Evolutionary conservation across 768 basidiomycete genomes (phyloP).

Genomic region (Candolleomyces efflorescens): DNA sequence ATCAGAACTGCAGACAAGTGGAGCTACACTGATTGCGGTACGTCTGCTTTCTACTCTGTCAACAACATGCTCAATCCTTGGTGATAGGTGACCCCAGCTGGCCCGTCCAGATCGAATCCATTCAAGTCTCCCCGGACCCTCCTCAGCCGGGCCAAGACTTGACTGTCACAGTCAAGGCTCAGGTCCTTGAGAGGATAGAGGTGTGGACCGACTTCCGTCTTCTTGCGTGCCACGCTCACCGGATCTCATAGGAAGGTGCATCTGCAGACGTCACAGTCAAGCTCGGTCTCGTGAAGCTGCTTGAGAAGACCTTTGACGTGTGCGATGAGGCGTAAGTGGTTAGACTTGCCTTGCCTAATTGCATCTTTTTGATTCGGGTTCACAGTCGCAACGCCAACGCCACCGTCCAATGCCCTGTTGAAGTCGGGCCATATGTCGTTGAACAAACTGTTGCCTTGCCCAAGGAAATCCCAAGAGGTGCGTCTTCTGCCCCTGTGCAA

Average conservation of each 20-base stretch:
- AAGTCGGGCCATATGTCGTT: constrained; percentile 66
- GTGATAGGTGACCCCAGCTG: constrained; percentile 41
- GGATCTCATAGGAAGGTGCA: constrained; percentile 69
- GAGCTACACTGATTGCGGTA: constrained; percentile 75
- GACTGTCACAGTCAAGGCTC: constrained; percentile 76
- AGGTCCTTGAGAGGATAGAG: constrained; percentile 55
- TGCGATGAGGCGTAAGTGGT: constrained; percentile 89
- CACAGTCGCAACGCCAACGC: constrained; percentile 70
- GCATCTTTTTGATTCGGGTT: constrained; percentile 1
- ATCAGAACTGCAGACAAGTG: constrained; percentile 44
- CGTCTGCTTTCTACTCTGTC: constrained; percentile 19
- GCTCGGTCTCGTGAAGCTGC: constrained; percentile 88
- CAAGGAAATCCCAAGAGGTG: constrained; percentile 84
- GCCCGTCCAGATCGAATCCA: constrained; percentile 61
- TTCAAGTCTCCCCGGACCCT: constrained; percentile 79
- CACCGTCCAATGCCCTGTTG: constrained; percentile 79
- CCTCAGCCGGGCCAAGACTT: constrained; percentile 84
- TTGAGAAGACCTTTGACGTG: constrained; percentile 79
- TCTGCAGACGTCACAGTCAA: constrained; percentile 89
- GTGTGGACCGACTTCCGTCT: constrained; percentile 34
- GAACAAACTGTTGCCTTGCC: constrained; percentile 83
- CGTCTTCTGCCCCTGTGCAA: constrained; percentile 10
- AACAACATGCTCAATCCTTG: constrained; percentile 7
- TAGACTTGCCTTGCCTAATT: background rate
- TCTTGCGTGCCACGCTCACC: background rate